Evolutionary conservation across 2,329 filamentous ascomycete genomes (phyloP), one percentile per base, ranked within the genome.

Genomic region (Alternaria atra): DNA sequence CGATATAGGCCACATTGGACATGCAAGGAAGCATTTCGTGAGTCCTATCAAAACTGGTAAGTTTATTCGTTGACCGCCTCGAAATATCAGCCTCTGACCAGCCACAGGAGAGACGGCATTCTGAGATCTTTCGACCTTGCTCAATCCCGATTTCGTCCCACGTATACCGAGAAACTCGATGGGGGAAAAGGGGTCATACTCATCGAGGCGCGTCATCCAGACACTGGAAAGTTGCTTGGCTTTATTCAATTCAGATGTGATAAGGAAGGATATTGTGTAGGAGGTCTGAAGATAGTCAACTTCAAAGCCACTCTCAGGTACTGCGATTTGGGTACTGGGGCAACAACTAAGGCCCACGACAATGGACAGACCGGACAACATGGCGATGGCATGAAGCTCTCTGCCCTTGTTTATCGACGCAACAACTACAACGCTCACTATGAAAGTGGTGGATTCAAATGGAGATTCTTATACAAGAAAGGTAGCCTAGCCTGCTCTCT

Each of bases 371-470:
- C 50, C 4, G 69, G 68, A n/a, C 59, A 72, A 30, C 64, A 67
- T 59, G 66, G 67, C 7, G 69, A 73, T 32, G 67, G 70, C 4
- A 40, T 72, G 42, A 73, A 73, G 52, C 34, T 71, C 0, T 52
- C 63, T 9, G 61, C 60, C 15, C 56, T 67, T 1, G 44, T 68
- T 25, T 58, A 60, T 27, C 59, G 53, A 9, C 60, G 62, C 30
- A 54, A 61, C 6, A 60, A 64, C n/a, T 57, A 66, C 30, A 62
- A 48, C 9, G 40, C 64, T n/a, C 10, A 30, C 13, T 61, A 66
- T 23, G 37, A 55, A 17, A 63, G 57, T 25, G 25, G n/a, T 52
- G 60, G 56, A 10, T 66, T 68, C 30, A 44, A 23, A 1, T 64
- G 60, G 52, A 42, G 54, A 29, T 55, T 51, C 17, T 40, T 43